Evolutionary conservation across 2,329 filamentous ascomycete genomes (phyloP).

Genomic region (Pseudogymnoascus sp.): DNA sequence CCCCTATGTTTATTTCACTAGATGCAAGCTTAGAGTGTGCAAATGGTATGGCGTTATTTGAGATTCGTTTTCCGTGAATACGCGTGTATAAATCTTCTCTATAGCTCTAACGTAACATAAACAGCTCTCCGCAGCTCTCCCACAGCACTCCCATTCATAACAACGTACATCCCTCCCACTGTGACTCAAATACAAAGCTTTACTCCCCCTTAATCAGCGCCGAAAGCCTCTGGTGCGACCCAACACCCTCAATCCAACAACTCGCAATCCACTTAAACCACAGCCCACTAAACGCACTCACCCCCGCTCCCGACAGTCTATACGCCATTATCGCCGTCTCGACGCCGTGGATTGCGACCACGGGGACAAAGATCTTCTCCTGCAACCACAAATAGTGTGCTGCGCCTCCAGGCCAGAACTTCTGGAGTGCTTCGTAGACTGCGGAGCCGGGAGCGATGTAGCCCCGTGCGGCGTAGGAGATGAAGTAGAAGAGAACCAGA

Average conservation of each 20-base stretch:
- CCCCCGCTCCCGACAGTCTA: not conserved
- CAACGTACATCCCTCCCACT: not conserved
- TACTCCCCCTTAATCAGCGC: conserved; percentile 1
- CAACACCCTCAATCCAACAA: conserved; percentile 8
- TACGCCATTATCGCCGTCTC: conserved; percentile 8
- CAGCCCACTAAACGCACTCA: not conserved
- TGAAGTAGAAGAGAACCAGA: conserved; percentile 2
- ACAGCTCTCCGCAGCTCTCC: not conserved
- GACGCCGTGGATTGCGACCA: not conserved
- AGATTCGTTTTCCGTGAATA: not conserved
- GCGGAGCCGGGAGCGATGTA: not conserved
- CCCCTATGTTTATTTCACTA: not conserved
- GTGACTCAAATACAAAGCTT: not conserved
- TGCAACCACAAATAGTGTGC: not conserved
- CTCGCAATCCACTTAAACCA: conserved; percentile 8
- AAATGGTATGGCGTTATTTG: not conserved
- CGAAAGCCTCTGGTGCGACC: conserved; percentile 4
- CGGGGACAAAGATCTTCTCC: not conserved
- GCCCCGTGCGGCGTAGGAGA: not conserved
- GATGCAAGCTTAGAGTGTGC: not conserved
- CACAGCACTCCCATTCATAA: not conserved
- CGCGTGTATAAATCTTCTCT: not conserved
- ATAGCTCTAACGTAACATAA: not conserved
- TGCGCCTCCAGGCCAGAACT: not conserved
- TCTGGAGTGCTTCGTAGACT: not conserved